Base-by-base conservation (phyloP, 805 yeast genomes). In the Yamadazyma sp. region DNA sequence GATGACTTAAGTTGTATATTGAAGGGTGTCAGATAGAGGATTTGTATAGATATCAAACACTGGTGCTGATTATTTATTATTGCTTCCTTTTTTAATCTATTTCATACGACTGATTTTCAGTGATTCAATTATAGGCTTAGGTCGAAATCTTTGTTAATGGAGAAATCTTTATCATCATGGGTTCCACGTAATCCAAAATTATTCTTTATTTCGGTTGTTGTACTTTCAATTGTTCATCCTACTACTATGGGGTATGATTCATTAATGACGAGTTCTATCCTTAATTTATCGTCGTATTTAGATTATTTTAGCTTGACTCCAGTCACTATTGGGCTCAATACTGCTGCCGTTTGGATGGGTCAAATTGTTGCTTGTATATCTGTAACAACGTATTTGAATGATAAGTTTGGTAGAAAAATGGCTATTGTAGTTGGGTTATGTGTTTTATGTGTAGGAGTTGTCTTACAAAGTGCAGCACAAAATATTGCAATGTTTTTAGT, bases 351-450 rank as follows among this genome's bases (percentile, higher is more conserved):
- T 11, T 40, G 47, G 47, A 30, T 35, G 23, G 47, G 47, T 16
- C 32, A 38, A 16, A 19, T 40, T 9, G 10, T 40, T 33, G 25
- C 40, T 4, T 17, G 24, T 28, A 12, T 39, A 8, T 6, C 23
- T 10, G 24, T 31, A 5, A 18, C 30, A 14, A 46, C 18, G 27
- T 56, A 26, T 42, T 55, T 9, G 34, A 50, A 14, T 25, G 76
- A 73, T 47, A 52, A 44, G 33, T 51, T 49, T 31, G 76, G 73
- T 39, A 53, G 76, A 58, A 57, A 68, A 49, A 34, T 36, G 4
- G 33, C 45, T 18, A 47, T 55, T 21, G n/a, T 43, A n/a, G 21
- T 45, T 26, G 67, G 68, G 17, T 46, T 48, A 27, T 6, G 31
- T 4, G 17, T 60, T 23, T 36, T 48, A 11, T 27, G 56, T 21